Percentiles rank a stretch among this genome's conserved stretches.
These are phyloP conservation scores for Aspergillus affinis DNA, from an alignment of 495 filamentous ascomycete species.

Conservation along the genomic window DNA sequence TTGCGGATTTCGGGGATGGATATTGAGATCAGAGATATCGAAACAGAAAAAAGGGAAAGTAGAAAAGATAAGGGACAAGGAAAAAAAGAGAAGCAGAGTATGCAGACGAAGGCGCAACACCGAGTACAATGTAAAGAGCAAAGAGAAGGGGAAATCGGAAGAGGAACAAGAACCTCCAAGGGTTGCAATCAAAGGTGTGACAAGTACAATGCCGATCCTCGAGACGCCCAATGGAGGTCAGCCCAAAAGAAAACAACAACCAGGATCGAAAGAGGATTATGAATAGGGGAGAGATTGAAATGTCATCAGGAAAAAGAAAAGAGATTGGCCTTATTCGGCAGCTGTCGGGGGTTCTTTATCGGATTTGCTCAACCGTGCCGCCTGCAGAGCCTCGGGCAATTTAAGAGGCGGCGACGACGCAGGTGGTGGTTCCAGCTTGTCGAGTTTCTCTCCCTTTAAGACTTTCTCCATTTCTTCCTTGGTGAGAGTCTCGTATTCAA, in stretches of 20 bases:
- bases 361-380: conserved; percentile 28
- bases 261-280: neutral
- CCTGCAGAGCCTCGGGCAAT: conserved; percentile 48
- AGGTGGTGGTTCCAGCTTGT: conserved; percentile 47
- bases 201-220: neutral
- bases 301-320: neutral
- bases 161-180: neutral
- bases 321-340: conserved; percentile 22
- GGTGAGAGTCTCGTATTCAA: conserved; percentile 90
- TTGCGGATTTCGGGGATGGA: conserved; percentile 20
- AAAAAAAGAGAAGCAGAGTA: neutral
- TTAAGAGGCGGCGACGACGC: conserved; percentile 51
- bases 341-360: conserved; percentile 23
- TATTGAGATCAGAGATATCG: conserved; percentile 11
- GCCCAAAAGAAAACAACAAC: neutral
- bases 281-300: neutral
- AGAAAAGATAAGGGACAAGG: neutral
- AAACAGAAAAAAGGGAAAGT: conserved; percentile 9
- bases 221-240: neutral
- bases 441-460: conserved; percentile 80
- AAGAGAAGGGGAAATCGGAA: conserved; percentile 8
- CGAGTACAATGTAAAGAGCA: conserved; percentile 4
- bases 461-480: conserved; percentile 88
- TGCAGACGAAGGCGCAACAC: neutral
- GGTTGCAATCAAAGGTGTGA: neutral